Base-by-base conservation (phyloP, 495 filamentous ascomycete species). In the Penicillium pancosmium region DNA sequence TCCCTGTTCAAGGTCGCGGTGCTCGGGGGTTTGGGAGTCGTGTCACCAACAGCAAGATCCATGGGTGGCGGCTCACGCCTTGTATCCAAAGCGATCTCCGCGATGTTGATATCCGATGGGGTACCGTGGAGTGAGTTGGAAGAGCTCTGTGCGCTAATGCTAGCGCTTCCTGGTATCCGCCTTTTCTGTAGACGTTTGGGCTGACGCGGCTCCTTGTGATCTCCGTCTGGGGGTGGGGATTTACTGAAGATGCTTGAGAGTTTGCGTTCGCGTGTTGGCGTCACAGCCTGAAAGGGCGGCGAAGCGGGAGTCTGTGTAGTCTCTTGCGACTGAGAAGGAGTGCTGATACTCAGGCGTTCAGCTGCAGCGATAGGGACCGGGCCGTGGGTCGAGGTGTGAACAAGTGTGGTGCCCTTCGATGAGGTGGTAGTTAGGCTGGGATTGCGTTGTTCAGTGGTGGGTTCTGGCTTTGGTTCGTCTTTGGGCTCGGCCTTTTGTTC, bases 101-200 rank as follows among this genome's bases (percentile, higher is more conserved):
- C 50, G 10, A 56, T 38, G 12, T 44, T 65, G 2, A 58, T 55
- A 19, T 76, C 70, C 34, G 68, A 72, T 50, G 69, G 67, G 52
- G 67, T 61, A 63, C 74, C 54, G 33, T 83, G 79, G 15, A 97
- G 74, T 3, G 92, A 96, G 1, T 87, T 82, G 7, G 85, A 86
- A 7, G 93, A 97, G 58, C 91, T 94, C 57, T 96, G 90, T 1
- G 93, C 91, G 63, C 92, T 95, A 31, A 83, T 86, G 61, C 90
- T 91, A 16, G 86, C 78, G 64, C 88, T 90, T 16, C 86, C 85
- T 2, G 87, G 86, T 27, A 89, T 77, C 40, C 88, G 83, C 74
- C 89, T 93, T 74, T 97, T 97, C 67, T 83, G 86, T 60, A 97
- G 72, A 71, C 93, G 93, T 60, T 95, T 96, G 2, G 91, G 89